These are phyloP conservation scores for Neofusicoccum sp. DNA, from an alignment of 2,329 filamentous ascomycete species.

Conservation along the genomic window DNA sequence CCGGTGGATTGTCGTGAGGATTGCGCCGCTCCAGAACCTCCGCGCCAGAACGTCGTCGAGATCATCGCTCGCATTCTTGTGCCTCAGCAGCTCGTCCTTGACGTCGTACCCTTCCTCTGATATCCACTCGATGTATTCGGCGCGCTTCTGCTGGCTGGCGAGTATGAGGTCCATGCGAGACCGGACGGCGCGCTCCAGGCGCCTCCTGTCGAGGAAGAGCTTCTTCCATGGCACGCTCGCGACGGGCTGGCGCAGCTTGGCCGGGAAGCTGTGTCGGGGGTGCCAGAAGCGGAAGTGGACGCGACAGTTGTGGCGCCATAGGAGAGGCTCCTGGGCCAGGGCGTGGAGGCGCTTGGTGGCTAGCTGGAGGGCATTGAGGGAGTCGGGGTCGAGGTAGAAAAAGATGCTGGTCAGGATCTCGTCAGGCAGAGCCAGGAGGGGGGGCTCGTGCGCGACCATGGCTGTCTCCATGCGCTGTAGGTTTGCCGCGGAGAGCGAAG, in stretches of 20 bases:
- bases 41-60: constrained; percentile 74
- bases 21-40: constrained; percentile 70
- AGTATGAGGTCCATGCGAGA: constrained; percentile 65
- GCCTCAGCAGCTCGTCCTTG: constrained; percentile 75
- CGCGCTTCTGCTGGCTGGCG: constrained; percentile 65
- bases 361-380: constrained; percentile 54
- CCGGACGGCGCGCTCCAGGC: constrained; percentile 34
- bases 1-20: constrained; percentile 78
- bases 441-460: not conserved
- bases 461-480: not conserved
- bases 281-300: constrained; percentile 74
- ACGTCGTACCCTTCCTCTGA: constrained; percentile 77
- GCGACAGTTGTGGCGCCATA: constrained; percentile 78
- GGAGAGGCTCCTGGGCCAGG: constrained; percentile 67
- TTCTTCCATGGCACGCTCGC: constrained; percentile 70
- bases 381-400: constrained; percentile 55
- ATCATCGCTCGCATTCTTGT: constrained; percentile 59
- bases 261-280: constrained; percentile 35
- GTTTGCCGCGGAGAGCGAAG: not conserved
- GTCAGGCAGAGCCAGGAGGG: constrained; percentile 59
- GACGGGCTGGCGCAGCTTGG: constrained; percentile 44
- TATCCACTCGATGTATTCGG: constrained; percentile 68
- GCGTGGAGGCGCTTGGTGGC: constrained; percentile 64
- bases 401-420: constrained; percentile 84
- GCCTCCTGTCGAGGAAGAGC: constrained; percentile 37